Evolutionary conservation across 805 yeast species (phyloP), one percentile per base, ranked within the genome.

Genomic region (Komagataella pastoris): DNA sequence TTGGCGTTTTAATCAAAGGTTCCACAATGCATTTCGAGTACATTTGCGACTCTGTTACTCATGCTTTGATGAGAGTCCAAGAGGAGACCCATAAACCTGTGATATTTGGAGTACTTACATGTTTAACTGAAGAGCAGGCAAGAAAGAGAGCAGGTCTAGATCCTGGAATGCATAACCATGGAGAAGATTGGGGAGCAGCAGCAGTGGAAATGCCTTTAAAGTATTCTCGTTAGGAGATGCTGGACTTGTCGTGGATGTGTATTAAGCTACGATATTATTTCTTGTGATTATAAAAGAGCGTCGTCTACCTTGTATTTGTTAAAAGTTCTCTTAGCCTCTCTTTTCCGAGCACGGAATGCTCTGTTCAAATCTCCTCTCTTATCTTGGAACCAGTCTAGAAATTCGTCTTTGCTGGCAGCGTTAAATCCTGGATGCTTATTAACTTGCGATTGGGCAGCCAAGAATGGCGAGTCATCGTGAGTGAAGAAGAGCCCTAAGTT

Each of bases 131-230:
- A 58, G 90, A 85, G 61, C 99, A 93, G 71, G 99, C 98, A 12
- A 77, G 83, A 58, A 81, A 82, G 18, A 83, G 99, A 69, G 96
- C 98, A 10, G 99, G 98, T 23, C 71, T 91, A 55, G 66, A 74
- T 45, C 68, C 68, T 30, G 88, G 85, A 53, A 78, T 82, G 81
- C 98, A 93, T 68, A 91, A 91, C 72, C 99, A 93, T 63, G 99
- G 99, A 57, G 88, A 79, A 62, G 99, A 93, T 67, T 91, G 99
- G 99, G 99, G 96, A 58, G 90, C 95, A 43, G 97, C 97, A 51
- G 99, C 99, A 14, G 96, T 93, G 24, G 99, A 91, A 72, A 91
- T 93, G 98, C 83, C 79, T 3, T 50, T 62, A 14, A 79, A 79
- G 58, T 78, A 30, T 30, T 30, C 40, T 30, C 12, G 5, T 30